These are phyloP conservation scores for Mycosphaerella sp. DNA, from an alignment of 2,329 filamentous ascomycete genomes.

Conservation along the genomic window DNA sequence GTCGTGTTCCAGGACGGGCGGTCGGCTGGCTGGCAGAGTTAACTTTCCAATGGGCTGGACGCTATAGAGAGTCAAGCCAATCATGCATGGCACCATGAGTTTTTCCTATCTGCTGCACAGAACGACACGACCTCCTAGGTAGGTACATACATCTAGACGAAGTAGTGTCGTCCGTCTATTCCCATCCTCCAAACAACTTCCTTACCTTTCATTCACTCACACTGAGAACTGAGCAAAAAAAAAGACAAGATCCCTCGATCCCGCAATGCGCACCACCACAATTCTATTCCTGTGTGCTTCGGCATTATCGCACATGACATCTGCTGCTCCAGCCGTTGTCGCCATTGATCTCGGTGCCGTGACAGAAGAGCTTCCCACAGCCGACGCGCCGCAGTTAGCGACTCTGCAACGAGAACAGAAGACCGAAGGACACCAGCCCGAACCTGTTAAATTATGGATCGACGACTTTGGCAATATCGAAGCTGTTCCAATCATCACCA, in stretches of 20 bases:
- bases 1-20: neutral
- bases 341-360: constrained; percentile 2
- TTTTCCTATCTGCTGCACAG: no score
- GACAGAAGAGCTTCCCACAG: neutral
- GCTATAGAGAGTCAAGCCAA: no score
- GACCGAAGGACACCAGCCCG: neutral
- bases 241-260: no score
- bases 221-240: neutral
- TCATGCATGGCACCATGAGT: no score
- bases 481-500: neutral
- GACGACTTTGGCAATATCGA: constrained; percentile 13
- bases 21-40: neutral
- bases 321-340: constrained; percentile 1
- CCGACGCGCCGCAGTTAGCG: neutral
- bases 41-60: neutral
- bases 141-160: no score
- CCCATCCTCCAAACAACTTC: neutral
- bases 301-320: neutral
- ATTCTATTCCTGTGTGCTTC: constrained; percentile 1
- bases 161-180: no score
- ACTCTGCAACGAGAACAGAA: constrained; percentile 1
- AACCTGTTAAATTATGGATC: constrained; percentile 10
- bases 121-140: no score
- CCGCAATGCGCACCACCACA: neutral
- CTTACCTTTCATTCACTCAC: neutral